Evolutionary conservation across 495 filamentous ascomycete genomes (phyloP), one percentile per base, ranked within the genome.

Genomic region (Hypomontagnella monticulosa): DNA sequence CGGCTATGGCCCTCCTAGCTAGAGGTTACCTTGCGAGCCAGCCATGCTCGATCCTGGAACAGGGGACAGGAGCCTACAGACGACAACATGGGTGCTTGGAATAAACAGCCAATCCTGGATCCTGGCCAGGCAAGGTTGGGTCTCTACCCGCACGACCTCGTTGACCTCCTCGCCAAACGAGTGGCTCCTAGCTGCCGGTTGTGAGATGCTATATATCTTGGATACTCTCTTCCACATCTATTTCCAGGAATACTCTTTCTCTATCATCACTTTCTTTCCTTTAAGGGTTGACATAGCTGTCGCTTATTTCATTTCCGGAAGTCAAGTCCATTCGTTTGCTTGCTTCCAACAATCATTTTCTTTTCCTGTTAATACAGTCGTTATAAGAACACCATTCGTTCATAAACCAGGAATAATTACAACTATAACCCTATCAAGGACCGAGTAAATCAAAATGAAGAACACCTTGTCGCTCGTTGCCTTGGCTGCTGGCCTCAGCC

Each of bases 291-390:
- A 69, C 62, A 71, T 60, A 48, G 61, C 57, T 54, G 32, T 59
- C 60, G 47, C 41, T 71, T 66, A 50, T 66, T 70, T 67, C 58
- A 66, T 71, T 67, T 69, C 61, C 58, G 73, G 77, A 78, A 78
- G 76, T 74, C 76, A 82, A 81, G 78, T 81, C 75, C 82, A 84
- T 83, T 86, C 83, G 79, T 81, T 86, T 82, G 71, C 80, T 84
- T 82, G 74, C 72, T 76, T 78, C 78, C 72, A 61, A 58, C 65
- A 57, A 69, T 75, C 68, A 60, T 76, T 69, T 73, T 46, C 30
- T 23, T 73, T 62, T 70, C 56, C 58, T 54, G 42, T 66, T 69
- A 46, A 48, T 58, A 67, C 46, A 50, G 32, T 74, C 43, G 46
- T 63, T 74, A 66, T 71, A 68, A 57, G 49, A 68, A 23, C 38